phyloP scores from a whole-genome alignment of 176 grass and related monocot genomes.

The Oryza meridionalis region DNA sequence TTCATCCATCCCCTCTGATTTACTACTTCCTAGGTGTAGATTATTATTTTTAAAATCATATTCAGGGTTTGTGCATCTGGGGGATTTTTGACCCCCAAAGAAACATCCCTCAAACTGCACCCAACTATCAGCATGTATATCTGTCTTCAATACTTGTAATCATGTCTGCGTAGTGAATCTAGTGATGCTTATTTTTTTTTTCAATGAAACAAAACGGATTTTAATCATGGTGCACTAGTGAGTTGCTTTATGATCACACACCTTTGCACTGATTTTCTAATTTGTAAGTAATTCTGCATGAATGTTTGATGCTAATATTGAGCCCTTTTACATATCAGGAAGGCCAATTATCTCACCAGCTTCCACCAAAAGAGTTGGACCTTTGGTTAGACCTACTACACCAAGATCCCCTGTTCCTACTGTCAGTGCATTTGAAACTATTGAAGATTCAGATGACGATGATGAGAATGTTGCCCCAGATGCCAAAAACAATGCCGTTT shows the following conservation, averaged over 20 bases:
- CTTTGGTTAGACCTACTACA: constrained; percentile 58
- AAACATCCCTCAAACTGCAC: not conserved
- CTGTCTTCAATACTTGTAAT: too few species aligned
- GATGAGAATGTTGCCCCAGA: constrained; percentile 54
- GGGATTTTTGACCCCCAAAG: not conserved
- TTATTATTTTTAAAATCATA: not conserved
- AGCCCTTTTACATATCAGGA: constrained; percentile 28
- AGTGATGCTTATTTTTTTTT: not conserved
- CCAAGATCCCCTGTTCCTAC: constrained; percentile 73
- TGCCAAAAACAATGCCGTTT: constrained; percentile 56
- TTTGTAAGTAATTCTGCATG: not conserved
- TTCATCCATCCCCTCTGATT: not conserved
- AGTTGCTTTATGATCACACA: not conserved
- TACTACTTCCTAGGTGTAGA: not conserved
- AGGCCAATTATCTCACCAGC: constrained; percentile 52
- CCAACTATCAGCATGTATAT: not conserved
- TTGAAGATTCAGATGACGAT: constrained; percentile 78
- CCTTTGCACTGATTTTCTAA: not conserved
- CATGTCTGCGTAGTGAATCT: not conserved
- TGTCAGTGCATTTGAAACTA: constrained; percentile 58
- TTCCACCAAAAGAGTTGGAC: constrained; percentile 61
- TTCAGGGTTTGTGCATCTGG: not conserved
- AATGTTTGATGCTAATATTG: constrained; percentile 27
- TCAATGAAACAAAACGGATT: not conserved
- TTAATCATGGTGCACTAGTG: not conserved